Conservation (phyloP, 2,329 filamentous ascomycete species). For the Nothomitra cinnamomea region DNA sequence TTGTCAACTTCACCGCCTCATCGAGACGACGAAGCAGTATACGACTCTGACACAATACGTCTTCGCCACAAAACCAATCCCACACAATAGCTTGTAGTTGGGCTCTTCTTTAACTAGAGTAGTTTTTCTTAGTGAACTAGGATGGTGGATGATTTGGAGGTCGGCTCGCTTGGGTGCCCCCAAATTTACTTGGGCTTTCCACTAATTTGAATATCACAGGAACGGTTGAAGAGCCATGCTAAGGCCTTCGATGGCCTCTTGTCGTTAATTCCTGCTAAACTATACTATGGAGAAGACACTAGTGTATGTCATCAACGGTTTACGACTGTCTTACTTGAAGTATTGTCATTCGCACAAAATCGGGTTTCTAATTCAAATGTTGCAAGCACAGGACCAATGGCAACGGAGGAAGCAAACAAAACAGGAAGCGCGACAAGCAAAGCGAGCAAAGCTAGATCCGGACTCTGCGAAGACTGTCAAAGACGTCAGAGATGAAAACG, state of each 20-base stretch:
- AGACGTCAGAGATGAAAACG: conserved; percentile 80
- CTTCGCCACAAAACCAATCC: background rate
- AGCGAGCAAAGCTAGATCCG: conserved; percentile 78
- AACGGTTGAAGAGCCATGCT: conserved; percentile 38
- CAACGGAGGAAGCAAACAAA: conserved; percentile 91
- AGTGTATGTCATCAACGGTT: conserved; percentile 42
- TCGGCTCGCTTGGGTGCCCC: background rate
- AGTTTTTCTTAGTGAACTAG: background rate
- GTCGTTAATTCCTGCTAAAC: conserved; percentile 75
- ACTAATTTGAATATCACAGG: conserved; percentile 19
- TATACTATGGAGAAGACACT: conserved; percentile 76
- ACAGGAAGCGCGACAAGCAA: conserved; percentile 65
- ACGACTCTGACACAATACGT: background rate
- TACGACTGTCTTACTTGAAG: background rate
- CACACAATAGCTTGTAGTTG: no score
- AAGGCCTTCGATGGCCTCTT: conserved; percentile 75
- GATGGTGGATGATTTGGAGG: conserved; percentile 1
- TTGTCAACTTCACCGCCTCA: conserved; percentile 4
- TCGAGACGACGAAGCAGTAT: background rate
- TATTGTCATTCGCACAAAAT: background rate
- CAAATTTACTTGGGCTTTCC: background rate
- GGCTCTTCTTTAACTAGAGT: background rate
- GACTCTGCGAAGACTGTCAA: conserved; percentile 82
- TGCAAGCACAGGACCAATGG: conserved; percentile 62
- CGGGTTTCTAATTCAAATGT: background rate